A percentile compares a stretch with the other conserved stretches of the same genome.
Conservation (phyloP, 2,329 filamentous ascomycete species). For the Bimuria novae-zelandiae region DNA sequence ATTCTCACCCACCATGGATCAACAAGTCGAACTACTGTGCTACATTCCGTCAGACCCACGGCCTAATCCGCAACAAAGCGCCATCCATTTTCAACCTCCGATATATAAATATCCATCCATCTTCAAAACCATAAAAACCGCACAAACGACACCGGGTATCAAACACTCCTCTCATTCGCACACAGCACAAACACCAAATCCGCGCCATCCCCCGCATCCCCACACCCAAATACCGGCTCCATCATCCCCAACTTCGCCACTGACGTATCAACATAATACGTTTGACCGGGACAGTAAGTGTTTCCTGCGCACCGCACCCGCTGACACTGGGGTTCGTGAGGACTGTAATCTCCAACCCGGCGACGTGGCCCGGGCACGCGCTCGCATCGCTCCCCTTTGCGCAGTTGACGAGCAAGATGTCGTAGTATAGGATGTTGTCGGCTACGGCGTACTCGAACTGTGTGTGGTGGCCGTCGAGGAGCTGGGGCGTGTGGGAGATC, state of each 20-base stretch:
- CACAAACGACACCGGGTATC: no score
- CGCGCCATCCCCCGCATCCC: neutral
- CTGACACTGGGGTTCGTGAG: neutral
- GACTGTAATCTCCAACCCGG: conserved; percentile 3
- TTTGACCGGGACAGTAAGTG: neutral
- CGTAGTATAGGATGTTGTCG: conserved; percentile 7
- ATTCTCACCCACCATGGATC: no score
- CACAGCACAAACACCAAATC: conserved; percentile 1
- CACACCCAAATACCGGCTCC: conserved; percentile 7
- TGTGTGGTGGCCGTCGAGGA: neutral
- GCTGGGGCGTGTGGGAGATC: conserved; percentile 2
- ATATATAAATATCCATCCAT: neutral
- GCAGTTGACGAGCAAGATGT: conserved; percentile 7
- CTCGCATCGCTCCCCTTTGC: neutral
- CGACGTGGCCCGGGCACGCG: conserved; percentile 7
- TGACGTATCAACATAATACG: conserved; percentile 2
- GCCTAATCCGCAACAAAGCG: no score
- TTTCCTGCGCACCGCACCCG: neutral
- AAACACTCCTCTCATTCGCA: neutral
- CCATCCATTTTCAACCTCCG: no score
- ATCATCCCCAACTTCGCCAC: neutral
- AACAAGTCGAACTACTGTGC: no score
- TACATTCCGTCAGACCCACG: no score
- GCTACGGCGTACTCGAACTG: conserved; percentile 7
- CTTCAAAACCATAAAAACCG: neutral